A percentile compares a stretch with the other conserved stretches of the same genome.
Conservation (phyloP, 2,329 filamentous ascomycete species). For the Akanthomyces uredinophilus region DNA sequence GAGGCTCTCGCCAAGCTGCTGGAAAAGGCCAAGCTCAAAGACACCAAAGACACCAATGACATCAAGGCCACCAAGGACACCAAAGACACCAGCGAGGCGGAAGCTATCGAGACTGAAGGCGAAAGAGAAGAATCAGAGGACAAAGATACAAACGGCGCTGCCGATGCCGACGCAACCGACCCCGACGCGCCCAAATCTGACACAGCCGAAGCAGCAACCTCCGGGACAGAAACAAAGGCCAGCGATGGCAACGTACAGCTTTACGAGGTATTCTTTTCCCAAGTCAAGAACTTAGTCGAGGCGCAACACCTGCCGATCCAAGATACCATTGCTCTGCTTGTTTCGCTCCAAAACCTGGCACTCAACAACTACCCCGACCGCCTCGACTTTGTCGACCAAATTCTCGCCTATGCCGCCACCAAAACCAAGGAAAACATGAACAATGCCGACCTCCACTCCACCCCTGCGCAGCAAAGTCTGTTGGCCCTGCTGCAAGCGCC, state of each 20-base stretch:
- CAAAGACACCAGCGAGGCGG: slow-evolving; percentile 27
- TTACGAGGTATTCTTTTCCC: slow-evolving; percentile 95
- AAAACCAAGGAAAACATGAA: slow-evolving; percentile 88
- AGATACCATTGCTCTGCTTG: slow-evolving; percentile 87
- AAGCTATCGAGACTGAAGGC: slow-evolving; percentile 30
- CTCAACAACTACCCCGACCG: slow-evolving; percentile 92
- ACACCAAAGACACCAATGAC: slow-evolving; percentile 35
- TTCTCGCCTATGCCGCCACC: slow-evolving; percentile 78
- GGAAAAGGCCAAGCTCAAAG: slow-evolving; percentile 66
- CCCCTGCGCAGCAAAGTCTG: slow-evolving; percentile 80
- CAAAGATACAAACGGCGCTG: slow-evolving; percentile 19
- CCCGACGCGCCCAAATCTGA: slow-evolving; percentile 34
- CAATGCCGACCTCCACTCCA: slow-evolving; percentile 90
- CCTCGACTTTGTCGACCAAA: slow-evolving; percentile 92
- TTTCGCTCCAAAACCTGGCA: slow-evolving; percentile 89
- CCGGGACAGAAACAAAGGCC: slow-evolving; percentile 40
- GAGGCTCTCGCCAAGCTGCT: slow-evolving; percentile 75
- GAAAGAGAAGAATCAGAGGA: slow-evolving; percentile 25
- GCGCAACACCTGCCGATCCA: slow-evolving; percentile 87
- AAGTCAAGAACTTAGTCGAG: slow-evolving; percentile 89
- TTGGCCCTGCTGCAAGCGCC: slow-evolving; percentile 87
- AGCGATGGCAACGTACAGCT: slow-evolving; percentile 69
- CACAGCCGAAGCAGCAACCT: slow-evolving; percentile 21
- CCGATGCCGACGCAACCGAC: slow-evolving; percentile 25
- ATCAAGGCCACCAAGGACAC: slow-evolving; percentile 60